These are phyloP conservation scores for Trichoderma sp. DNA, from an alignment of 2,329 filamentous ascomycete species.

Conservation along the genomic window DNA sequence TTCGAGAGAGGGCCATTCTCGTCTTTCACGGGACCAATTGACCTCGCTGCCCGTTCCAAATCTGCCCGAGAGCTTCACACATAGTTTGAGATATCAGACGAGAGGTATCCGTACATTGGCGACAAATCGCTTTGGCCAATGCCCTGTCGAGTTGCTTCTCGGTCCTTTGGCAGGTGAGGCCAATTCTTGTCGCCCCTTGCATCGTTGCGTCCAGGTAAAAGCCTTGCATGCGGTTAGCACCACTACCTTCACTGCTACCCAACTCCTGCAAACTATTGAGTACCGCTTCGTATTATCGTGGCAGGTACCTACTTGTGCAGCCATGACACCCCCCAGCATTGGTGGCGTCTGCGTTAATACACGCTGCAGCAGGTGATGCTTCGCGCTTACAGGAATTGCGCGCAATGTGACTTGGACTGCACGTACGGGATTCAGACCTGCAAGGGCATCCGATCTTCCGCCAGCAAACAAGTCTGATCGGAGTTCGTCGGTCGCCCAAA, in stretches of 20 bases:
- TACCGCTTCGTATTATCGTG: background rate
- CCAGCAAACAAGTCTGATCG: slow-evolving; percentile 5
- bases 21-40: background rate
- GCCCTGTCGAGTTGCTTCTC: background rate
- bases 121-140: background rate
- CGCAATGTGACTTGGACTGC: background rate
- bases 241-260: background rate
- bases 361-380: background rate
- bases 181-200: slow-evolving; percentile 8
- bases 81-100: background rate
- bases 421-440: background rate
- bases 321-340: background rate
- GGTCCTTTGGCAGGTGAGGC: background rate
- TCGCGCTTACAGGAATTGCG: background rate
- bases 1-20: background rate
- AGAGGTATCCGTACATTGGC: background rate
- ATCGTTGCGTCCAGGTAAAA: background rate
- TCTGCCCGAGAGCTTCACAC: background rate
- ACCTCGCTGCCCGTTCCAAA: background rate
- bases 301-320: background rate
- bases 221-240: slow-evolving; percentile 16
- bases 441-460: slow-evolving; percentile 2
- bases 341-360: background rate
- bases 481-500: slow-evolving; percentile 4
- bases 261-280: slow-evolving; percentile 3